Conservation (phyloP, 371 early-diverging fungal genomes). For the Catenaria anguillulae region DNA sequence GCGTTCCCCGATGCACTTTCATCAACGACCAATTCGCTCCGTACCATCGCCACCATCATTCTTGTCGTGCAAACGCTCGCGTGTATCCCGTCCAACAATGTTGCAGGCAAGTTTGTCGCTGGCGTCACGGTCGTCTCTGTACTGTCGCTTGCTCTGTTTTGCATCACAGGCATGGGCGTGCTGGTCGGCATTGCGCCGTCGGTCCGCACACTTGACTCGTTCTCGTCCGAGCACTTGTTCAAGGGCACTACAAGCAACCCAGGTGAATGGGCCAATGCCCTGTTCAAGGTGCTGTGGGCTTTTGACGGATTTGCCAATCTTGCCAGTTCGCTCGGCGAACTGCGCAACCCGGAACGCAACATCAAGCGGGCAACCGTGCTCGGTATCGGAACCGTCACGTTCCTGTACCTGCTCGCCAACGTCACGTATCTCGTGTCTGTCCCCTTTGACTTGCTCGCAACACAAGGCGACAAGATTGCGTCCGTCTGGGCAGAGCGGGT, state of each 20-base stretch:
- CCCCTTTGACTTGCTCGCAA: slow-evolving; percentile 10
- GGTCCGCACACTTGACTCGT: background rate
- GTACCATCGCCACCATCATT: background rate
- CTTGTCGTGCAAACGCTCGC: background rate
- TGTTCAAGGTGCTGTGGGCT: slow-evolving; percentile 7
- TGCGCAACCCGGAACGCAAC: slow-evolving; percentile 17
- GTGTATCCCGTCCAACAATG: slow-evolving; percentile 1
- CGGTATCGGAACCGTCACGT: slow-evolving; percentile 15
- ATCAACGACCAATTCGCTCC: background rate
- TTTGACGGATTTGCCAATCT: background rate
- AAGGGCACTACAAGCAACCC: slow-evolving; percentile 2
- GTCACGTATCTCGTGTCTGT: slow-evolving; percentile 18
- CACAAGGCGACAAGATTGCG: slow-evolving; percentile 14
- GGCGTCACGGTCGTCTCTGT: background rate
- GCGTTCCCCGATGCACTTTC: background rate
- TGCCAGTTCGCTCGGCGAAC: slow-evolving; percentile 19
- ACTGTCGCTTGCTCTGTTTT: background rate
- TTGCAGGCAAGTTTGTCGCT: background rate
- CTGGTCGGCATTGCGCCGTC: background rate
- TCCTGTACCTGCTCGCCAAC: slow-evolving; percentile 21
- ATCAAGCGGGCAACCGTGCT: slow-evolving; percentile 19
- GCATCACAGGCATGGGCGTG: background rate
- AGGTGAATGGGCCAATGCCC: background rate
- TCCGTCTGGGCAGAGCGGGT: slow-evolving; percentile 16
- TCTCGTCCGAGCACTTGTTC: background rate